A percentile compares a stretch with the other conserved stretches of the same genome.
Evolutionary conservation across 148 eudicot species (phyloP).

Genomic region (Fagopyrum tataricum): DNA sequence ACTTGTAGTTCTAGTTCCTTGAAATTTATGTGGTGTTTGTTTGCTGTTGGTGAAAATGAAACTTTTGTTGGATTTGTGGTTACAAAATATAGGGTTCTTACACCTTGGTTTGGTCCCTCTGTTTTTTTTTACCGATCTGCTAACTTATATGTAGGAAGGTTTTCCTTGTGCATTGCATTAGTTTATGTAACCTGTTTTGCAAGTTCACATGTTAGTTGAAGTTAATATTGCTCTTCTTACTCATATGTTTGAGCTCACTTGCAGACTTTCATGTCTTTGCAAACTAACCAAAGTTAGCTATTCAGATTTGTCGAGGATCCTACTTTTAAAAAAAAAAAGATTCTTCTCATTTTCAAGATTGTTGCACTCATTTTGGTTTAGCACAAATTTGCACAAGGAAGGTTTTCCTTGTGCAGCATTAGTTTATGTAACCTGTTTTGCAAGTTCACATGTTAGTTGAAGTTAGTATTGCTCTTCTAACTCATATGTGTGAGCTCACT

Average conservation of each 20-base stretch:
- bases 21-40: not conserved
- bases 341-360: not conserved
- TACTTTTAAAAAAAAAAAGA: not conserved
- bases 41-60: not conserved
- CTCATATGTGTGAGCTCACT: not conserved
- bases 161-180: not conserved
- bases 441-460: not conserved
- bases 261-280: not conserved
- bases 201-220: not conserved
- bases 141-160: not conserved
- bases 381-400: not conserved
- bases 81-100: not conserved
- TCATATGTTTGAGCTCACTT: not conserved
- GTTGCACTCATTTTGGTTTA: not conserved
- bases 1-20: not conserved
- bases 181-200: not conserved
- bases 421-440: not conserved
- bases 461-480: not conserved
- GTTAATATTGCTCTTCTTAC: not conserved
- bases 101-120: not conserved
- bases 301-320: not conserved
- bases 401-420: not conserved
- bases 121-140: not conserved
- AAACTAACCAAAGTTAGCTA: not conserved
- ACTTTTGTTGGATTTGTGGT: not conserved